These are phyloP conservation scores for Penicillium olsonii DNA, from an alignment of 2,329 filamentous ascomycete species.

Conservation along the genomic window DNA sequence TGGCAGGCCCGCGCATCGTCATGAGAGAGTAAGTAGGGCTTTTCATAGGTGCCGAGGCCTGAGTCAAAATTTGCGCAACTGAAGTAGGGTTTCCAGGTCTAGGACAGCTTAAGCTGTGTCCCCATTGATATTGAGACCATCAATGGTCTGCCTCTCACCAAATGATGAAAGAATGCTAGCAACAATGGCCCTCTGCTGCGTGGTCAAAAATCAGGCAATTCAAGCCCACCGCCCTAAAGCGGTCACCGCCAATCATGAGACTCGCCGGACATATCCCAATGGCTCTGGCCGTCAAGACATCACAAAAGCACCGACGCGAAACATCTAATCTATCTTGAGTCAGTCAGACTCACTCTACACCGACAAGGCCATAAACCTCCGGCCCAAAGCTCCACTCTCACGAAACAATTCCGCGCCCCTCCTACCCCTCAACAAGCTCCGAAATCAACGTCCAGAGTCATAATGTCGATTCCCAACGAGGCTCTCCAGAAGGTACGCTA, in stretches of 20 bases:
- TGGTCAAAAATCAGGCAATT: slow-evolving; percentile 8
- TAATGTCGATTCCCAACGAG: slow-evolving; percentile 92
- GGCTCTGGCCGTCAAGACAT: slow-evolving; percentile 4
- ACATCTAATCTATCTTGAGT: background rate
- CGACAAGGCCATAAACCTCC: background rate
- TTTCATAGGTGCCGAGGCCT: too few relatives aligned
- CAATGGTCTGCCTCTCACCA: too few relatives aligned
- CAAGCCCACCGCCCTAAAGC: background rate
- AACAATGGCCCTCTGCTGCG: background rate
- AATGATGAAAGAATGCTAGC: too few relatives aligned
- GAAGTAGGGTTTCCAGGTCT: too few relatives aligned
- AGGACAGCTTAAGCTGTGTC: too few relatives aligned
- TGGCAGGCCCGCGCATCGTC: too few relatives aligned
- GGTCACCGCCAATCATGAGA: slow-evolving; percentile 3
- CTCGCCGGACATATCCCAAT: slow-evolving; percentile 3
- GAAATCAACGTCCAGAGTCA: slow-evolving; percentile 26
- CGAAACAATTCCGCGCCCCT: slow-evolving; percentile 9
- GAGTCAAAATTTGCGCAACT: too few relatives aligned
- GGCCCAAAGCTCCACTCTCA: background rate
- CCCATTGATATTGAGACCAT: too few relatives aligned
- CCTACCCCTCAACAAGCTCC: slow-evolving; percentile 15
- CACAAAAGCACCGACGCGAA: background rate
- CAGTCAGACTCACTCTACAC: background rate
- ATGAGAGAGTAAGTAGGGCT: too few relatives aligned
- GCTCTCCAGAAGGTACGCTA: slow-evolving; percentile 80